These are phyloP conservation scores for Arbutus unedo DNA, from an alignment of 148 eudicot species.

Conservation along the genomic window DNA sequence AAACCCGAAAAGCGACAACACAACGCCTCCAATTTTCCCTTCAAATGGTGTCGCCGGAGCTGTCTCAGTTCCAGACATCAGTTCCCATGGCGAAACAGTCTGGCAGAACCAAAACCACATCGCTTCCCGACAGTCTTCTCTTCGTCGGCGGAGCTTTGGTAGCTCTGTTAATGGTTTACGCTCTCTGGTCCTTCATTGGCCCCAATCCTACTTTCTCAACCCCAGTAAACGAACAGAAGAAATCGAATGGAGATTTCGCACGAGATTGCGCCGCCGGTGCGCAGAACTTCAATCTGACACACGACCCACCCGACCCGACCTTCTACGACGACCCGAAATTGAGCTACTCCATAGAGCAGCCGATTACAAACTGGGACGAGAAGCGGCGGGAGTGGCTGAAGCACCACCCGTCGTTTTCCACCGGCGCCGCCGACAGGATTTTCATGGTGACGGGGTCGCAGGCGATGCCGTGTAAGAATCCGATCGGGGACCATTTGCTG, in stretches of 20 bases:
- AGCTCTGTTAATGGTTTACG: constrained; percentile 50
- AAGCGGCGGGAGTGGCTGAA: constrained; percentile 59
- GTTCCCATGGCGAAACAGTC: constrained; percentile 35
- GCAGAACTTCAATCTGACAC: constrained; percentile 8
- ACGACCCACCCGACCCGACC: constrained; percentile 25
- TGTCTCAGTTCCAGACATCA: constrained; percentile 14
- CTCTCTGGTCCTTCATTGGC: constrained; percentile 43
- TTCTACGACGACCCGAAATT: constrained; percentile 46
- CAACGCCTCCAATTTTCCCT: background rate
- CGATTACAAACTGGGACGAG: constrained; percentile 64
- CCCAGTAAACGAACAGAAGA: background rate
- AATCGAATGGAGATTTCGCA: background rate
- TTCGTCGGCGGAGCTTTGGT: constrained; percentile 38
- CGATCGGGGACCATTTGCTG: constrained; percentile 65
- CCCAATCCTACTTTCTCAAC: constrained; percentile 22
- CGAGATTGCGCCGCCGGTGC: constrained; percentile 3
- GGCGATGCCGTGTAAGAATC: constrained; percentile 64
- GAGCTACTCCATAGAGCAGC: constrained; percentile 41
- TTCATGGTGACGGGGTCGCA: constrained; percentile 78
- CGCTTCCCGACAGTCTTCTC: constrained; percentile 27
- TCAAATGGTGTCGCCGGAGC: constrained; percentile 12
- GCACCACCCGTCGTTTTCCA: constrained; percentile 40
- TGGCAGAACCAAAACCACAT: constrained; percentile 30
- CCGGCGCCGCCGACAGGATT: constrained; percentile 36
- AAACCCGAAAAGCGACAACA: background rate